A percentile compares a stretch with the other conserved stretches of the same genome.
Evolutionary conservation across 768 basidiomycete species (phyloP).

Genomic region (Glaciozyma antarctica): DNA sequence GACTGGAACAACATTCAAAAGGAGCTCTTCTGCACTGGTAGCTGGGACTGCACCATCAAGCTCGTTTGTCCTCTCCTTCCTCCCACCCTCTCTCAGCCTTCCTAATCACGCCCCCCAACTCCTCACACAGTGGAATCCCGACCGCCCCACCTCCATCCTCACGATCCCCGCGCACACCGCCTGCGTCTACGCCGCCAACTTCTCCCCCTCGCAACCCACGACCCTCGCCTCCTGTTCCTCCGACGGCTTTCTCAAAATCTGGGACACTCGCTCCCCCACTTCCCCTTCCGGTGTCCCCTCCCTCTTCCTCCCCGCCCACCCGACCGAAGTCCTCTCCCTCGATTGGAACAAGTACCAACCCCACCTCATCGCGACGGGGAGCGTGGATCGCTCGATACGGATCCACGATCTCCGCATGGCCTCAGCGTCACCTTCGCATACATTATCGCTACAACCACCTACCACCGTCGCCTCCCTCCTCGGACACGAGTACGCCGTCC

Average conservation of each 20-base stretch:
- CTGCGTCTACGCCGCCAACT: conserved; percentile 82
- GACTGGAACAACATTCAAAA: conserved; percentile 95
- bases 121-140: conserved; percentile 67
- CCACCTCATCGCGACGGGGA: conserved; percentile 62
- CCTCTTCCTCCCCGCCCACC: conserved; percentile 27
- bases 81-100: not conserved
- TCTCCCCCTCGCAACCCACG: conserved; percentile 83
- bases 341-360: conserved; percentile 93
- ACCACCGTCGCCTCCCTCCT: conserved; percentile 45
- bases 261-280: conserved; percentile 47
- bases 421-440: conserved; percentile 41
- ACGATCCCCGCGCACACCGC: conserved; percentile 75
- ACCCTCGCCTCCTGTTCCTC: conserved; percentile 72
- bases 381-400: conserved; percentile 65
- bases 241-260: conserved; percentile 74
- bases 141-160: conserved; percentile 62
- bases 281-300: conserved; percentile 4
- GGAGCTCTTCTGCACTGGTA: conserved; percentile 72
- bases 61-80: conserved; percentile 50
- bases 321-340: conserved; percentile 59
- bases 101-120: not conserved
- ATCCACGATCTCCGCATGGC: conserved; percentile 87
- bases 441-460: conserved; percentile 14
- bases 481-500: conserved; percentile 83
- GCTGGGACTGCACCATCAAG: conserved; percentile 87